A percentile compares a stretch with the other conserved stretches of the same genome.
These are phyloP conservation scores for Raffaelea deltoideospora DNA, from an alignment of 2,329 filamentous ascomycete species.

Conservation along the genomic window DNA sequence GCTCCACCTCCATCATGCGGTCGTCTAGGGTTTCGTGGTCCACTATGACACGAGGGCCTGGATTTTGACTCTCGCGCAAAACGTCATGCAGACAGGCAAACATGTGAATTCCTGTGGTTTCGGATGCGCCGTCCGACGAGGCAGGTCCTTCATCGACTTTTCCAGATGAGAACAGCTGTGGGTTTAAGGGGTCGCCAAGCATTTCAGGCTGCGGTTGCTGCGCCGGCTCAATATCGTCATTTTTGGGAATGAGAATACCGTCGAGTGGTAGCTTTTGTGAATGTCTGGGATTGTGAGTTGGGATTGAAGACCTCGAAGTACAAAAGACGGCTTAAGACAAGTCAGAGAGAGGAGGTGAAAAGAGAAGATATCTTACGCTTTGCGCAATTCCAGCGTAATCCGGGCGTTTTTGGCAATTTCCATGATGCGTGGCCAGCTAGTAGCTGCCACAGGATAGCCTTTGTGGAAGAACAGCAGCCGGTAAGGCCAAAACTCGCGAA, in stretches of 20 bases:
- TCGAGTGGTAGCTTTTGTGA: neutral
- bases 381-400: slow-evolving; percentile 9
- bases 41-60: neutral
- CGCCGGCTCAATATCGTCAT: neutral
- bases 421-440: slow-evolving; percentile 13
- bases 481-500: slow-evolving; percentile 26
- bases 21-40: neutral
- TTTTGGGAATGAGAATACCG: neutral
- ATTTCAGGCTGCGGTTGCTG: too few species aligned
- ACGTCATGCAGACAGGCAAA: slow-evolving; percentile 1
- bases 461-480: slow-evolving; percentile 18
- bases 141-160: too few species aligned
- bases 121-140: neutral
- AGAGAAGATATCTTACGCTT: slow-evolving; percentile 5
- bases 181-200: too few species aligned
- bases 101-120: neutral
- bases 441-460: slow-evolving; percentile 5
- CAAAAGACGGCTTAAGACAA: neutral
- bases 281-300: too few species aligned
- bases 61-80: neutral
- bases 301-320: too few species aligned
- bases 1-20: slow-evolving; percentile 8
- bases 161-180: too few species aligned
- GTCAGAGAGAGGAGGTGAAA: neutral
- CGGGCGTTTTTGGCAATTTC: slow-evolving; percentile 8